Evolutionary conservation across 2,329 filamentous ascomycete species (phyloP).

Genomic region (Trichophyton benhamiae): DNA sequence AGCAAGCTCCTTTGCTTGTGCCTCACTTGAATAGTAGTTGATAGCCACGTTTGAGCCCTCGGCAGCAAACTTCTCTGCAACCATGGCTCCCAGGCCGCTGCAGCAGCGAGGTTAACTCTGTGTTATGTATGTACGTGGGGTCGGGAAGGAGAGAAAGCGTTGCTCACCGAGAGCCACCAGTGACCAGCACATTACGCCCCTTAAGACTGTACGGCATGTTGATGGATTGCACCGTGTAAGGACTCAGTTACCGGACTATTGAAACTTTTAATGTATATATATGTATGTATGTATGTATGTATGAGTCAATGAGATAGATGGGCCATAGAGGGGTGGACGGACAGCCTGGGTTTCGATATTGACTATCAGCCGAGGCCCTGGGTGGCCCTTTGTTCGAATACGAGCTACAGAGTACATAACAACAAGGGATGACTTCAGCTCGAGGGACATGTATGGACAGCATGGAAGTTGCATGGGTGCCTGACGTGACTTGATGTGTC

Average conservation of each 20-base stretch:
- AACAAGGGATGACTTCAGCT: no score
- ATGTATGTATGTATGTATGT: no score
- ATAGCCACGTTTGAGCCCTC: constrained; percentile 58
- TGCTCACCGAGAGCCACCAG: constrained; percentile 49
- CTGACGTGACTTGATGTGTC: no score
- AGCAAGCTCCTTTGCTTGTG: constrained; percentile 48
- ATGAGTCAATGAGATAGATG: background rate
- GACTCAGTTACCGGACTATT: background rate
- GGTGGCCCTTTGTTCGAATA: no score
- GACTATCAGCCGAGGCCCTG: no score
- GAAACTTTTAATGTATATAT: background rate
- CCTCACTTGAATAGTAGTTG: constrained; percentile 55
- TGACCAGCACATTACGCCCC: constrained; percentile 51
- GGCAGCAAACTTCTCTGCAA: constrained; percentile 54
- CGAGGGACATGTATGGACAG: no score
- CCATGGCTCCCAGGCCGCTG: constrained; percentile 59
- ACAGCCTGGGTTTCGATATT: background rate
- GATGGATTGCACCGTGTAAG: background rate
- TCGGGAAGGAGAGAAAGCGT: background rate
- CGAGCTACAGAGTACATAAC: no score
- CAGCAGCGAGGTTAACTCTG: constrained; percentile 13
- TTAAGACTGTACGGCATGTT: constrained; percentile 52
- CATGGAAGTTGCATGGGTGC: no score
- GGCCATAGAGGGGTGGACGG: background rate
- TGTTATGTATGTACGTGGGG: background rate